A percentile compares a stretch with the other conserved stretches of the same genome.
Evolutionary conservation across 192 early-diverging fungal genomes (phyloP).

Genomic region (Gigaspora rosea): DNA sequence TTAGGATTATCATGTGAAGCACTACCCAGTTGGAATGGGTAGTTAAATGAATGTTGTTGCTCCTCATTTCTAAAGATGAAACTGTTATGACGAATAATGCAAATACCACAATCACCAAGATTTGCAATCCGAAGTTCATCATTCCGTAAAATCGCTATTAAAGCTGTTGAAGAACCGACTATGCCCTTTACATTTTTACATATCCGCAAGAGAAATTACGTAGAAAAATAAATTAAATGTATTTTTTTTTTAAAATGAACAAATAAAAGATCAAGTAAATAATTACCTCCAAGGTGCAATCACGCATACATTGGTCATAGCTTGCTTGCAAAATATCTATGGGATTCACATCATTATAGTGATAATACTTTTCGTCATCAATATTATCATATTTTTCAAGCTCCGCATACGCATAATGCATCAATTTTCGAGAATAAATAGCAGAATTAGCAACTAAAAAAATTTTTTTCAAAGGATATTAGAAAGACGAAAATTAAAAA

Average conservation of each 20-base stretch:
- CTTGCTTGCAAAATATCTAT: conserved; percentile 75
- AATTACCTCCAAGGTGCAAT: conserved; percentile 66
- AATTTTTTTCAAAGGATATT: not conserved
- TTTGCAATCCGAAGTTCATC: conserved; percentile 94
- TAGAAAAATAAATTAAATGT: too few relatives aligned
- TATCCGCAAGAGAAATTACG: not conserved
- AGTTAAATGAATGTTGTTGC: conserved; percentile 99
- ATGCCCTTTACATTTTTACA: conserved; percentile 55
- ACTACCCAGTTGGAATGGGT: conserved; percentile 94
- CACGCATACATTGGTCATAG: conserved; percentile 72
- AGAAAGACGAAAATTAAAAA: too few relatives aligned
- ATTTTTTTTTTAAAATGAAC: not conserved
- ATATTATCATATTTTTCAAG: conserved; percentile 86
- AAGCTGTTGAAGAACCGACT: conserved; percentile 90
- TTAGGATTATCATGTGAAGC: conserved; percentile 76
- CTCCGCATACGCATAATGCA: conserved; percentile 88
- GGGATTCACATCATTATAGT: conserved; percentile 66
- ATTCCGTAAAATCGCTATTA: conserved; percentile 82
- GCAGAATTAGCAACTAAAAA: conserved; percentile 83
- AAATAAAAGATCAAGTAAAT: not conserved
- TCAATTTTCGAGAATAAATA: conserved; percentile 87
- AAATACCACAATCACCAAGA: conserved; percentile 92
- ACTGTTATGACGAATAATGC: conserved; percentile 83
- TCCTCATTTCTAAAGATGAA: conserved; percentile 95
- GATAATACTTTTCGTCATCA: too few relatives aligned